phyloP scores from a whole-genome alignment of 768 basidiomycete genomes.

The Leccinum longicurvipes region DNA sequence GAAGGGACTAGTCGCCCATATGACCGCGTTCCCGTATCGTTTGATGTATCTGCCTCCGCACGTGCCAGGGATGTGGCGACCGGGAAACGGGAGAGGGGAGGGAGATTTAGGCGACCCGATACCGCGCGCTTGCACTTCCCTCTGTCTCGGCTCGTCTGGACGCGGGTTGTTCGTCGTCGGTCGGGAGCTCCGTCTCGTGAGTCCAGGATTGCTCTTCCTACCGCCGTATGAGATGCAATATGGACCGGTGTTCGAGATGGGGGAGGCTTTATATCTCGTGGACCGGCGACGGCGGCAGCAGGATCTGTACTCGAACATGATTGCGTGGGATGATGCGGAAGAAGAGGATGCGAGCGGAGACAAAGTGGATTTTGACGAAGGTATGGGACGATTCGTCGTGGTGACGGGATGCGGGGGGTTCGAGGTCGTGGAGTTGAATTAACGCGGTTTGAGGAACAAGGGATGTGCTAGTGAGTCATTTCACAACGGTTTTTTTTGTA shows the following conservation, averaged over 20 bases:
- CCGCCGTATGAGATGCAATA: slow-evolving; percentile 30
- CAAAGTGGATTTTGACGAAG: slow-evolving; percentile 30
- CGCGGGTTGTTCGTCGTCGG: slow-evolving; percentile 28
- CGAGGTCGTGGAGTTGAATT: slow-evolving; percentile 26
- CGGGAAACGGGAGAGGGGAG: not conserved
- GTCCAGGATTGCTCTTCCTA: slow-evolving; percentile 22
- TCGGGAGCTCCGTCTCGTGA: slow-evolving; percentile 21
- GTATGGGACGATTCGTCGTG: slow-evolving; percentile 31
- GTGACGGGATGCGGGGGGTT: slow-evolving; percentile 24
- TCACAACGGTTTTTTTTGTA: not conserved
- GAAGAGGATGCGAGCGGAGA: slow-evolving; percentile 6
- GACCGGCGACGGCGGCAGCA: not conserved
- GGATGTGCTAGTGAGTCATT: not conserved
- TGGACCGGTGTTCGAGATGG: slow-evolving; percentile 28
- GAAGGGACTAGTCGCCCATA: not conserved
- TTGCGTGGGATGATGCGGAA: not conserved
- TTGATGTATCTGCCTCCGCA: slow-evolving; percentile 16
- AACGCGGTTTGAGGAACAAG: not conserved
- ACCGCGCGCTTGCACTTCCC: slow-evolving; percentile 9
- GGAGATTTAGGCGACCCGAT: not conserved
- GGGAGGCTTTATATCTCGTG: slow-evolving; percentile 16
- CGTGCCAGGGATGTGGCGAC: not conserved
- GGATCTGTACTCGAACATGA: not conserved
- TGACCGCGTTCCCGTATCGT: slow-evolving; percentile 19
- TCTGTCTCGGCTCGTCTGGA: slow-evolving; percentile 27